Percentiles rank a stretch among this genome's conserved stretches.
Conservation (phyloP, 2,329 filamentous ascomycete species). For the Exophiala mesophila region DNA sequence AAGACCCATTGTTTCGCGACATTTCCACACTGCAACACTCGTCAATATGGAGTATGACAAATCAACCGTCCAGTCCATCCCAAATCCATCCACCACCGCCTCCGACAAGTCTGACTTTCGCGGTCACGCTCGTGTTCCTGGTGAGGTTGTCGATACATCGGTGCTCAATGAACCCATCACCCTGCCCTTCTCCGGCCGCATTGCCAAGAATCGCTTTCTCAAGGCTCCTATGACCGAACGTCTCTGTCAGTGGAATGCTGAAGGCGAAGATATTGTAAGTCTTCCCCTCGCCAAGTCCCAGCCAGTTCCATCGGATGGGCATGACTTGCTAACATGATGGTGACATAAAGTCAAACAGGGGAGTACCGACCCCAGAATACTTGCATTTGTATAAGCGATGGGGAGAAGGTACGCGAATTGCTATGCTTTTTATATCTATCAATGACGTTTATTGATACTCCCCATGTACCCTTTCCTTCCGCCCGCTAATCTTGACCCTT, state of each 20-base stretch:
- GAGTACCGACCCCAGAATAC: background rate
- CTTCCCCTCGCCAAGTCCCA: too few relatives aligned
- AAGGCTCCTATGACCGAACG: background rate
- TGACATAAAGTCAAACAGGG: background rate
- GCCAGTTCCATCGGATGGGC: too few relatives aligned
- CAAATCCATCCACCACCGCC: conserved; percentile 1
- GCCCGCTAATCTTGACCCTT: background rate
- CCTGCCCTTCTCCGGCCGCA: background rate
- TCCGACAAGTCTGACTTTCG: conserved; percentile 6
- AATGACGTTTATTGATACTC: background rate
- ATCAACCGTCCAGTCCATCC: conserved; percentile 8
- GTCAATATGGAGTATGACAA: conserved; percentile 21
- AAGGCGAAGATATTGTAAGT: too few relatives aligned
- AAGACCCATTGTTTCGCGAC: too few relatives aligned
- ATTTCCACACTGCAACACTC: background rate
- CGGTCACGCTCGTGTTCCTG: conserved; percentile 12
- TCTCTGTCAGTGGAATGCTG: background rate
- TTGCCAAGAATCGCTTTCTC: background rate
- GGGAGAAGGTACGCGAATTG: conserved; percentile 48
- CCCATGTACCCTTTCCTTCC: background rate
- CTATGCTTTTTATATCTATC: background rate
- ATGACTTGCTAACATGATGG: too few relatives aligned
- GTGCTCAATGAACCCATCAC: conserved; percentile 19
- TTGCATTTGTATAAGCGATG: conserved; percentile 57
- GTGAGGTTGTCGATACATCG: conserved; percentile 29